Conservation (phyloP, 2,329 filamentous ascomycete species). For the Fusarium xyrophilum region DNA sequence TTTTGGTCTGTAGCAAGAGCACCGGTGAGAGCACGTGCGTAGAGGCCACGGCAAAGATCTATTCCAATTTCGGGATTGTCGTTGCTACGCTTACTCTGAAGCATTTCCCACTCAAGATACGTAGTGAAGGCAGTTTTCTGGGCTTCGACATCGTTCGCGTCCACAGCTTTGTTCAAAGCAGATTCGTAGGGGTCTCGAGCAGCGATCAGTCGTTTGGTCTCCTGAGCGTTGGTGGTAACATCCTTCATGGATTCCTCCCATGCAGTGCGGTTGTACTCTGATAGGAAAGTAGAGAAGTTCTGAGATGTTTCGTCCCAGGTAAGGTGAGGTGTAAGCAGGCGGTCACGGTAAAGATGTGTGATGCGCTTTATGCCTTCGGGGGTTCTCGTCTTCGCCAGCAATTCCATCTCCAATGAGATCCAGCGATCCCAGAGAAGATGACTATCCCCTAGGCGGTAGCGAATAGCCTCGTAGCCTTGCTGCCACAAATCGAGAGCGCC, state of each 20-base stretch:
- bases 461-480: conserved; percentile 73
- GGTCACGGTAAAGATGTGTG: conserved; percentile 72
- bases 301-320: conserved; percentile 79
- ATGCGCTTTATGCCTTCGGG: conserved; percentile 68
- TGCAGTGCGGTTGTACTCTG: conserved; percentile 71
- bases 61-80: conserved; percentile 54
- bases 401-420: conserved; percentile 73
- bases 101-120: conserved; percentile 88
- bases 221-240: conserved; percentile 67
- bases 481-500: conserved; percentile 73
- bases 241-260: conserved; percentile 78
- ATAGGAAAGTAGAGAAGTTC: conserved; percentile 76
- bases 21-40: conserved; percentile 74
- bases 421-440: conserved; percentile 82
- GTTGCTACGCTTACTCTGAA: conserved; percentile 60
- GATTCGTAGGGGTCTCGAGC: conserved; percentile 73
- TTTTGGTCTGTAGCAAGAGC: conserved; percentile 75
- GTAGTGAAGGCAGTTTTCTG: conserved; percentile 62
- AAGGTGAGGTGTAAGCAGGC: conserved; percentile 74
- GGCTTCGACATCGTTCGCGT: conserved; percentile 62
- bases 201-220: conserved; percentile 67
- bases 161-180: conserved; percentile 65
- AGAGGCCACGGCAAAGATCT: conserved; percentile 69
- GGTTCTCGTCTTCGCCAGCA: conserved; percentile 64
- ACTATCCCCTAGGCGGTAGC: conserved; percentile 78